Conservation (phyloP, 129 eudicot species). For the Arctium lappa region DNA sequence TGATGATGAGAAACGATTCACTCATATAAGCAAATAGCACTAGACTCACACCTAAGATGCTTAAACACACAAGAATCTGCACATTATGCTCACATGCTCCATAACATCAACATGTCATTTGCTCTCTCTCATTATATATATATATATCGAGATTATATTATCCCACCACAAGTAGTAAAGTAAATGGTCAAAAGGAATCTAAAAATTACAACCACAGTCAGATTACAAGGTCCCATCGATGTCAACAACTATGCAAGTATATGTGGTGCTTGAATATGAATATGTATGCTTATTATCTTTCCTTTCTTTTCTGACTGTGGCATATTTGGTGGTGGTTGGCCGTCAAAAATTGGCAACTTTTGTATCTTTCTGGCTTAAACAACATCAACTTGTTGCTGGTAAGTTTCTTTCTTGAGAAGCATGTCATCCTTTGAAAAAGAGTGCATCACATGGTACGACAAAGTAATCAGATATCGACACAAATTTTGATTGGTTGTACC, state of each 20-base stretch:
- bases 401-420: constrained; percentile 32
- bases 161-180: no score
- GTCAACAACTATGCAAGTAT: background rate
- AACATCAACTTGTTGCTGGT: constrained; percentile 99
- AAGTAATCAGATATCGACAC: background rate
- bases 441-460: background rate
- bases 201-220: background rate
- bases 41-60: no score
- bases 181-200: background rate
- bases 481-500: background rate
- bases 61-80: no score
- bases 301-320: constrained; percentile 4
- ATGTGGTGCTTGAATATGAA: background rate
- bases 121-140: background rate
- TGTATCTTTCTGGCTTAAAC: constrained; percentile 30
- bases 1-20: no score
- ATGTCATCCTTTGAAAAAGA: background rate
- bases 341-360: constrained; percentile 25
- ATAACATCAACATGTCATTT: no score
- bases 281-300: constrained; percentile 9
- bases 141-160: background rate
- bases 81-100: no score
- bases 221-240: background rate
- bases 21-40: no score
- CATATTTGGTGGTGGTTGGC: constrained; percentile 33